These are phyloP conservation scores for Dendrothele bispora DNA, from an alignment of 768 basidiomycete species.

Conservation along the genomic window DNA sequence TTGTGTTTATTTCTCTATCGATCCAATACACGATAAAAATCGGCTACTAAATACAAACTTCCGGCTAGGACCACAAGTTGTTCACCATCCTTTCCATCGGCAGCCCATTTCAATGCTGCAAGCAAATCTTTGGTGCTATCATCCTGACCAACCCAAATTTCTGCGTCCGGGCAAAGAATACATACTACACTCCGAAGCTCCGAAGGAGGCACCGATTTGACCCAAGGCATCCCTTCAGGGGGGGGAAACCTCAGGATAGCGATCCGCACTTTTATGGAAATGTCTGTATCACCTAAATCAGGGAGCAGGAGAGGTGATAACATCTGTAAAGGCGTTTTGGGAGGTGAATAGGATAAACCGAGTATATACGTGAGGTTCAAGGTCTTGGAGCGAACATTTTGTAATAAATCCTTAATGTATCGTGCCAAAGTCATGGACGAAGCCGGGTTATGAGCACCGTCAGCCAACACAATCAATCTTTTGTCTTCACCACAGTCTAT, in stretches of 20 bases:
- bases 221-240: conserved; percentile 96
- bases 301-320: conserved; percentile 63
- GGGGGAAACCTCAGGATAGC: conserved; percentile 66
- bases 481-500: conserved; percentile 10
- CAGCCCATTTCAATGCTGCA: conserved; percentile 46
- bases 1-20: conserved; percentile 7
- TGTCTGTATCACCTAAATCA: conserved; percentile 25
- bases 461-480: conserved; percentile 59
- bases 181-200: conserved; percentile 49
- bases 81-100: conserved; percentile 38
- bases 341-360: conserved; percentile 82
- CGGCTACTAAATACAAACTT: conserved; percentile 92
- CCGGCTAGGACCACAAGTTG: conserved; percentile 78
- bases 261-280: conserved; percentile 39
- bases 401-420: conserved; percentile 53
- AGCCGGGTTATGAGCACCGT: conserved; percentile 92
- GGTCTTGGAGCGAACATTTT: conserved; percentile 12
- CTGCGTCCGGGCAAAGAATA: conserved; percentile 41
- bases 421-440: conserved; percentile 66
- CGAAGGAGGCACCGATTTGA: conserved; percentile 56
- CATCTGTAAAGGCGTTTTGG: conserved; percentile 75
- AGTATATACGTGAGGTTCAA: conserved; percentile 69
- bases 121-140: conserved; percentile 27
- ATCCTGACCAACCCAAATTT: conserved; percentile 43
- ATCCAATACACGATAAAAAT: conserved; percentile 79